Base-by-base conservation (phyloP, 108 stramenopile genomes). In the Cyclotella kingstonii region DNA sequence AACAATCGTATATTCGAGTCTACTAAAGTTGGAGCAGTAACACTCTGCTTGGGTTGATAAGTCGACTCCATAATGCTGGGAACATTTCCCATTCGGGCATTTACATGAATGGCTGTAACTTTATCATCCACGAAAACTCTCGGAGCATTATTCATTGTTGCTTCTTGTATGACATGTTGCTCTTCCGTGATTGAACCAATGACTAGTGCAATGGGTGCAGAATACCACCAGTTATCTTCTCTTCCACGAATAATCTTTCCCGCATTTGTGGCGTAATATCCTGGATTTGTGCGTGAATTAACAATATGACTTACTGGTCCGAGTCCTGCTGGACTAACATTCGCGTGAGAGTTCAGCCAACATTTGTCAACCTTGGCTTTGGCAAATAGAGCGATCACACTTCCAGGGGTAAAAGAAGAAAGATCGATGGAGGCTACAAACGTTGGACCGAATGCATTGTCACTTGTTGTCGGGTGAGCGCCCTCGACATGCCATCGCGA, bases 271-370 rank as follows among this genome's bases (percentile, higher is more conserved):
- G 70, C 70, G 31, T 35, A 53, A 28, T 77, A 72, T 18, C 57
- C 52, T 54, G 84, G 65, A 52, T 86, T 85, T 3, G 80, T 87
- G 1, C 90, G 57, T 30, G 80, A 85, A 57, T 87, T 91, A 44
- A 84, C 87, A 29, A 84, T 54, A 52, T 91, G 90, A 53, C 81
- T 80, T 44, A 74, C 64, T 0, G 86, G 82, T 56, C 70, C 64
- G 3, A 76, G 17, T 15, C 51, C 44, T 8, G 49, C 38, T n/a
- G 78, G 73, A 17, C 39, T 60, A 18, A 62, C 63, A 28, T 50
- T 66, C 9, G 34, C 17, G 5, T 68, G 48, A 7, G 54, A 38
- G 23, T 62, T 49, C 3, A 44, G 34, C 84, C 84, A 84, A 31
- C 35, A 30, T 18, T 54, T 57, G 44, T 84, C 81, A 30, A 82